A percentile compares a stretch with the other conserved stretches of the same genome.
Conservation (phyloP, 495 filamentous ascomycete species). For the Durotheca rogersii region DNA sequence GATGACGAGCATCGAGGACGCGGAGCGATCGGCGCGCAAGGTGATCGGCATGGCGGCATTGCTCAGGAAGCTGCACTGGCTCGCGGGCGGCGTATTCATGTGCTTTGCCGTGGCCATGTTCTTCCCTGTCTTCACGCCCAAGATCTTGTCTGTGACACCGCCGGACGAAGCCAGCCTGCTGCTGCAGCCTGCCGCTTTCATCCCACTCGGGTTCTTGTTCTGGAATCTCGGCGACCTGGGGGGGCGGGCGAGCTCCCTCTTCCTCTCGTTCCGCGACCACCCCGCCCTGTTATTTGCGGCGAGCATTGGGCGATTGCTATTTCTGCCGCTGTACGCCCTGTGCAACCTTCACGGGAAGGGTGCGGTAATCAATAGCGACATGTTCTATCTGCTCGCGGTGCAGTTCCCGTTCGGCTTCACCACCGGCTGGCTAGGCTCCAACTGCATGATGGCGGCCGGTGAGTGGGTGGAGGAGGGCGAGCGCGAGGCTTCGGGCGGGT, state of each 20-base stretch:
- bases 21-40: constrained; percentile 52
- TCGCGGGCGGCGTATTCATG: constrained; percentile 68
- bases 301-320: constrained; percentile 61
- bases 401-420: constrained; percentile 80
- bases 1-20: constrained; percentile 47
- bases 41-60: constrained; percentile 65
- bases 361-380: constrained; percentile 72
- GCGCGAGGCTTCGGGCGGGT: constrained; percentile 84
- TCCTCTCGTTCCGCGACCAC: constrained; percentile 58
- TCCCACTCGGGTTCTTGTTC: constrained; percentile 85
- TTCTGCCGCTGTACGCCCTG: constrained; percentile 83
- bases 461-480: constrained; percentile 77
- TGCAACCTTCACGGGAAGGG: constrained; percentile 78
- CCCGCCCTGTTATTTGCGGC: constrained; percentile 65
- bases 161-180: constrained; percentile 53
- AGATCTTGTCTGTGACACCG: constrained; percentile 69
- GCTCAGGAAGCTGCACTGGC: constrained; percentile 71
- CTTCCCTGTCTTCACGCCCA: constrained; percentile 87
- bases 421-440: constrained; percentile 82
- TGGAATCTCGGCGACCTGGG: constrained; percentile 90
- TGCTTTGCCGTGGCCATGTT: constrained; percentile 87
- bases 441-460: constrained; percentile 86
- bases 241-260: constrained; percentile 67
- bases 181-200: constrained; percentile 72
- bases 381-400: constrained; percentile 83